These are phyloP conservation scores for Phytopythium chamaehyphon DNA, from an alignment of 352 stramenopile species.

Conservation along the genomic window DNA sequence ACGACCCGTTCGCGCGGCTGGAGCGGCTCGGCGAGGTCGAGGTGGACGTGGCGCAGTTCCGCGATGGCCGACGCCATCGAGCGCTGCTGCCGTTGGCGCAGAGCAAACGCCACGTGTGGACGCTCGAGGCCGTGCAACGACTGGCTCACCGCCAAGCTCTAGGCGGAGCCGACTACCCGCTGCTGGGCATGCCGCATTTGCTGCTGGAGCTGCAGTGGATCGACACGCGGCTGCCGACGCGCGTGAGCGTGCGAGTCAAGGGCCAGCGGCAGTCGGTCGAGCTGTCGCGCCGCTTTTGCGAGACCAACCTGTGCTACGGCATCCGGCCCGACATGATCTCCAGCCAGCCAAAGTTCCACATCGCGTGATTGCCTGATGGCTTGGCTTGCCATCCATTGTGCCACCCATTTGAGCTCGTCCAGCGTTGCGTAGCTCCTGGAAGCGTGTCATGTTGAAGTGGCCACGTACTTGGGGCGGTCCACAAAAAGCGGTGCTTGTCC, in stretches of 20 bases:
- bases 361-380: too few relatives aligned
- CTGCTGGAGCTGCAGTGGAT: conserved; percentile 59
- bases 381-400: too few relatives aligned
- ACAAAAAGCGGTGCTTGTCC: too few relatives aligned
- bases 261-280: conserved; percentile 18
- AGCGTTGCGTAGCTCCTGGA: too few relatives aligned
- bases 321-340: conserved; percentile 11
- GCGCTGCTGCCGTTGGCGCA: conserved; percentile 44
- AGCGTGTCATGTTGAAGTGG: too few relatives aligned
- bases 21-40: conserved; percentile 51
- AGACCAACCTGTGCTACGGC: conserved; percentile 33
- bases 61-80: conserved; percentile 19
- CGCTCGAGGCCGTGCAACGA: conserved; percentile 36
- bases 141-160: conserved; percentile 43
- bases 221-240: conserved; percentile 51
- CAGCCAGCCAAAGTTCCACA: conserved; percentile 1
- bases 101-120: conserved; percentile 45
- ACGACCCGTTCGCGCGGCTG: conserved; percentile 43
- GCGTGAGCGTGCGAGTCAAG: conserved; percentile 36
- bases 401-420: too few relatives aligned
- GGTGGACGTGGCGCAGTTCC: conserved; percentile 39
- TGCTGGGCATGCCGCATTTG: conserved; percentile 42
- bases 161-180: conserved; percentile 30
- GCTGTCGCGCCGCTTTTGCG: conserved; percentile 35
- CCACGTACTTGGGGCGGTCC: too few relatives aligned